phyloP scores from a whole-genome alignment of 306 rosid species.

The Cicer bijugum region DNA sequence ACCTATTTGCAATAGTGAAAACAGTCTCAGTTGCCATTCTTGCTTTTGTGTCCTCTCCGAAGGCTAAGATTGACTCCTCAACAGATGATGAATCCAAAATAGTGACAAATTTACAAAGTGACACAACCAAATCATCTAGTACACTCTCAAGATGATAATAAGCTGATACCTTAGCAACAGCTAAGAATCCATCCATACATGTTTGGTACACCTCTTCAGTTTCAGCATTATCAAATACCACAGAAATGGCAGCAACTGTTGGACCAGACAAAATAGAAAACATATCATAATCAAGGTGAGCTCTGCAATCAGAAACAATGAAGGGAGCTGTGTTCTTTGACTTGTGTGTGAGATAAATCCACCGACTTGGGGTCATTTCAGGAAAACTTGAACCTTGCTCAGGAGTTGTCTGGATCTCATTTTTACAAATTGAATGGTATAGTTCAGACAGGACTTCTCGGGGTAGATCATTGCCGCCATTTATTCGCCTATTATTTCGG shows the following conservation, averaged over 20 bases:
- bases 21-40: conserved; percentile 94
- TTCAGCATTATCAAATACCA: conserved; percentile 94
- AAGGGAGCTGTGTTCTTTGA: conserved; percentile 81
- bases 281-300: conserved; percentile 94
- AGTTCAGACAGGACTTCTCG: conserved; percentile 76
- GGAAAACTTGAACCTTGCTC: conserved; percentile 91
- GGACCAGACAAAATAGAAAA: conserved; percentile 91
- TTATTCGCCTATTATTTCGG: conserved; percentile 85
- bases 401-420: conserved; percentile 91
- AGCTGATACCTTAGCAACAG: conserved; percentile 90
- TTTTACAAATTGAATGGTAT: conserved; percentile 85
- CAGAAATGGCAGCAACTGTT: conserved; percentile 95
- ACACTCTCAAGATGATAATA: conserved; percentile 92
- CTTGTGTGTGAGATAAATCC: conserved; percentile 88
- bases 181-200: conserved; percentile 89
- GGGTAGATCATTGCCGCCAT: conserved; percentile 92
- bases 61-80: conserved; percentile 81
- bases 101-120: conserved; percentile 88
- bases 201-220: conserved; percentile 87
- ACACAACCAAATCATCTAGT: conserved; percentile 90
- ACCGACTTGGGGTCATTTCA: conserved; percentile 89
- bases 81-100: conserved; percentile 71
- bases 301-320: conserved; percentile 80
- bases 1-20: conserved; percentile 87
- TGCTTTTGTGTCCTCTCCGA: conserved; percentile 86